A percentile compares a stretch with the other conserved stretches of the same genome.
Conservation (phyloP, 768 basidiomycete species). For the Leucocoprinus leucothites region DNA sequence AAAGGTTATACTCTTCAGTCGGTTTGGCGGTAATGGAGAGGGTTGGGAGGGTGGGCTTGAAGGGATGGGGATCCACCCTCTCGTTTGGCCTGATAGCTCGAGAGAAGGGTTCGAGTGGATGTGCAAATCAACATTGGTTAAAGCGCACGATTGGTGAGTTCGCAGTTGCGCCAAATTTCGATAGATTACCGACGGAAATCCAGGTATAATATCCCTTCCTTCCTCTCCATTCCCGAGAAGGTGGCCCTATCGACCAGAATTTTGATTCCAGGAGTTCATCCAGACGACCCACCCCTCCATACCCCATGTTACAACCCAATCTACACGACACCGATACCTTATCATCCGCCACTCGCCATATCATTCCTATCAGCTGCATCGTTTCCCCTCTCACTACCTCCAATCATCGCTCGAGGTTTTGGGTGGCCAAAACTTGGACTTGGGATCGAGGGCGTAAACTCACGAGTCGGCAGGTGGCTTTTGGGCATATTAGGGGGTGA, state of each 20-base stretch:
- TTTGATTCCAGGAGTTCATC: conserved; percentile 36
- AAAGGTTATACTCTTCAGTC: conserved; percentile 79
- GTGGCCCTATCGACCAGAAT: conserved; percentile 50
- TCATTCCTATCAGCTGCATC: conserved; percentile 80
- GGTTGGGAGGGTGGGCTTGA: conserved; percentile 69
- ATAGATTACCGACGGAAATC: neutral
- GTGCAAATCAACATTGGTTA: conserved; percentile 63
- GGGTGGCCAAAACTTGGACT: conserved; percentile 76
- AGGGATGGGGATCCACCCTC: conserved; percentile 86
- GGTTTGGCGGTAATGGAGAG: conserved; percentile 70
- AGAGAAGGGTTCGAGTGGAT: conserved; percentile 77
- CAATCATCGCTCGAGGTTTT: conserved; percentile 74
- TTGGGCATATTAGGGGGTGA: conserved; percentile 42
- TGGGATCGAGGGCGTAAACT: conserved; percentile 87
- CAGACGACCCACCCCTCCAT: conserved; percentile 17
- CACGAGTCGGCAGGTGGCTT: conserved; percentile 69
- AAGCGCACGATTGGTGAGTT: conserved; percentile 81
- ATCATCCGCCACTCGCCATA: conserved; percentile 56
- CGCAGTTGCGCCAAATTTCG: conserved; percentile 13
- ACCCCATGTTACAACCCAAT: conserved; percentile 20
- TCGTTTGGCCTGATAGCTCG: conserved; percentile 78
- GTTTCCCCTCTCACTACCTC: conserved; percentile 80
- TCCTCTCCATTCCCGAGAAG: conserved; percentile 85
- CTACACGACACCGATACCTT: conserved; percentile 9
- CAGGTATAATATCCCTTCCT: conserved; percentile 81